Conservation (phyloP, 495 filamentous ascomycete species). For the Lasiosphaeria miniovina region DNA sequence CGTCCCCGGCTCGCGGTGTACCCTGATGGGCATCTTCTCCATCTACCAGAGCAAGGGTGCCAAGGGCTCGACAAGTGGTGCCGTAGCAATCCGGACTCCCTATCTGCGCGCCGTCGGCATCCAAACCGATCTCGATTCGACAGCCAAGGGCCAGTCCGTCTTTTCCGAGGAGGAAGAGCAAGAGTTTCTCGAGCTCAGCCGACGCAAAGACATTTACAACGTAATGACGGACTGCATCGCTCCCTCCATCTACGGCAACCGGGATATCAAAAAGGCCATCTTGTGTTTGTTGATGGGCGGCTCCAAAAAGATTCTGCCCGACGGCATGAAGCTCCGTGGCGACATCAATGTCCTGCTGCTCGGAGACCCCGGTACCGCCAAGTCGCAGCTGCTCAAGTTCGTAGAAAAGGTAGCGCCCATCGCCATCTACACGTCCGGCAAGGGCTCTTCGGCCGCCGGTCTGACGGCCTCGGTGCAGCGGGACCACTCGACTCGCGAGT, state of each 20-base stretch:
- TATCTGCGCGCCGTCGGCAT: conserved; percentile 96
- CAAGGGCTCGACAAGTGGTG: conserved; percentile 70
- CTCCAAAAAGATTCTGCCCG: conserved; percentile 96
- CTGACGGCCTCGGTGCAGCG: conserved; percentile 96
- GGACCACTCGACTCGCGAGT: conserved; percentile 87
- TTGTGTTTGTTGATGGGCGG: conserved; percentile 92
- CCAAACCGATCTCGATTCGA: conserved; percentile 83
- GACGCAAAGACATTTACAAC: conserved; percentile 87
- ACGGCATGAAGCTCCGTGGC: conserved; percentile 97
- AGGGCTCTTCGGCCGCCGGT: conserved; percentile 97
- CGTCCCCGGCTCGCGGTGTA: conserved; percentile 91
- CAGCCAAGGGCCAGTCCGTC: conserved; percentile 75
- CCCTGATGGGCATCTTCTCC: conserved; percentile 94
- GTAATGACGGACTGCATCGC: conserved; percentile 90
- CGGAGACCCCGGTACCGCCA: conserved; percentile 97
- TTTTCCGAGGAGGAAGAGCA: conserved; percentile 98
- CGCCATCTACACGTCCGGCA: conserved; percentile 98
- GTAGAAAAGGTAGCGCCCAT: conserved; percentile 96
- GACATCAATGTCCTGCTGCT: conserved; percentile 98
- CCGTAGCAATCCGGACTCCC: conserved; percentile 92
- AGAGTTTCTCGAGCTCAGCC: conserved; percentile 91
- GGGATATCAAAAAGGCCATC: conserved; percentile 98
- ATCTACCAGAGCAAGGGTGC: conserved; percentile 90
- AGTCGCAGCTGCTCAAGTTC: conserved; percentile 96
- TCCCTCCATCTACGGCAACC: conserved; percentile 94